A percentile compares a stretch with the other conserved stretches of the same genome.
Evolutionary conservation across 2,329 filamentous ascomycete species (phyloP).

Genomic region (Xylaria sp.): DNA sequence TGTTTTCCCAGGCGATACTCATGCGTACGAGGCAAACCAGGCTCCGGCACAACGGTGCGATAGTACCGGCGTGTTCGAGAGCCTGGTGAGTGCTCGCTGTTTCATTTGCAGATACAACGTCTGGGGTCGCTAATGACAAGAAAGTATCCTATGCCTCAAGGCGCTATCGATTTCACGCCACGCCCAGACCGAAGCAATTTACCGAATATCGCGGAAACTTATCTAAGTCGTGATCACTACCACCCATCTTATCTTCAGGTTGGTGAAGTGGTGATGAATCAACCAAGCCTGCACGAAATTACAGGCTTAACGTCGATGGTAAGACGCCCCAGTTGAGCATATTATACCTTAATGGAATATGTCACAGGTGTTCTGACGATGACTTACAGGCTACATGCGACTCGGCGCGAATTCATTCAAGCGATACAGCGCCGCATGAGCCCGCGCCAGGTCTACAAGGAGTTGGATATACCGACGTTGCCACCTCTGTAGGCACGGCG

Average conservation of each 20-base stretch:
- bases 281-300: not conserved
- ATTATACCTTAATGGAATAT: too few relatives aligned
- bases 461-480: too few relatives aligned
- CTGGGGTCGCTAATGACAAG: not conserved
- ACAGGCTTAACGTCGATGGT: not conserved
- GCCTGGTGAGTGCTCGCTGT: conserved; percentile 14
- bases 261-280: not conserved
- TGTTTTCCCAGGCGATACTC: conserved; percentile 54
- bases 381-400: not conserved
- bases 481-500: too few relatives aligned
- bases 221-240: too few relatives aligned
- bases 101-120: not conserved
- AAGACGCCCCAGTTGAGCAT: not conserved
- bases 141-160: not conserved
- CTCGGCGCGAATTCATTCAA: too few relatives aligned
- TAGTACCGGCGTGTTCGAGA: conserved; percentile 6
- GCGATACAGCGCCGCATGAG: too few relatives aligned
- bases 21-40: conserved; percentile 26
- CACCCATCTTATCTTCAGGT: not conserved
- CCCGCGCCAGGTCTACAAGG: too few relatives aligned
- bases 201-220: too few relatives aligned
- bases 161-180: not conserved
- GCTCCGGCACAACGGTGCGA: conserved; percentile 14
- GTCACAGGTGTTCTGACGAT: too few relatives aligned
- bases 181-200: not conserved